These are phyloP conservation scores for Isabelozyma gotoi DNA, from an alignment of 805 yeast genomes.

Conservation along the genomic window DNA sequence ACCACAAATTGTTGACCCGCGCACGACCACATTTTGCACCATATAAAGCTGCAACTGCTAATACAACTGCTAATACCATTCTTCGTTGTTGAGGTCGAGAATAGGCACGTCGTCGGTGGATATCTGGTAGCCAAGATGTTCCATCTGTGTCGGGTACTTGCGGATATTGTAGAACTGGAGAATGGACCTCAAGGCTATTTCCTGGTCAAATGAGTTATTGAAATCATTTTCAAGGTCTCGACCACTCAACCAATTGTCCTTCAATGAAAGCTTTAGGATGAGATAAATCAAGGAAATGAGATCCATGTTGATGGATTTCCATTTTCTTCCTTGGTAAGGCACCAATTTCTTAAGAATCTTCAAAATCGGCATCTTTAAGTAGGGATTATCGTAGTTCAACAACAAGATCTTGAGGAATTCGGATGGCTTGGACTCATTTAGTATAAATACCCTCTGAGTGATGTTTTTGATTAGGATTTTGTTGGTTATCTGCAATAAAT, in stretches of 20 bases:
- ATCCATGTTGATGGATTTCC: conserved; percentile 94
- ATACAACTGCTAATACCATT: conserved; percentile 2
- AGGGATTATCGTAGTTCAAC: conserved; percentile 55
- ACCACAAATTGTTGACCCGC: neutral
- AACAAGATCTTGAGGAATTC: conserved; percentile 58
- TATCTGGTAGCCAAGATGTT: conserved; percentile 53
- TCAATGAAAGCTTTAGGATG: conserved; percentile 65
- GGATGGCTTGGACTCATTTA: conserved; percentile 64
- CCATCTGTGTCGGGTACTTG: conserved; percentile 54
- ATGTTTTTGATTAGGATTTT: conserved; percentile 58
- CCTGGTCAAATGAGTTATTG: conserved; percentile 79
- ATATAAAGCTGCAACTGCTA: neutral
- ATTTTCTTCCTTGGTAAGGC: conserved; percentile 90
- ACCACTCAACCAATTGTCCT: conserved; percentile 88
- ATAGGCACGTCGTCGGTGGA: conserved; percentile 18
- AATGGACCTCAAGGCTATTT: conserved; percentile 76
- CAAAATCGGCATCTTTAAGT: conserved; percentile 67
- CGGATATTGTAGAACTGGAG: conserved; percentile 72
- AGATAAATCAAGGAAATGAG: conserved; percentile 83
- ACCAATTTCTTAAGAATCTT: conserved; percentile 74
- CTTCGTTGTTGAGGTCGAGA: conserved; percentile 15
- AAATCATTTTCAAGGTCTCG: conserved; percentile 74
- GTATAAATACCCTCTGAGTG: conserved; percentile 68
- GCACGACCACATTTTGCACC: neutral
- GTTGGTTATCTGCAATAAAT: conserved; percentile 55